These are phyloP conservation scores for Iris pallida DNA, from an alignment of 116 monocot genomes.

Conservation along the genomic window DNA sequence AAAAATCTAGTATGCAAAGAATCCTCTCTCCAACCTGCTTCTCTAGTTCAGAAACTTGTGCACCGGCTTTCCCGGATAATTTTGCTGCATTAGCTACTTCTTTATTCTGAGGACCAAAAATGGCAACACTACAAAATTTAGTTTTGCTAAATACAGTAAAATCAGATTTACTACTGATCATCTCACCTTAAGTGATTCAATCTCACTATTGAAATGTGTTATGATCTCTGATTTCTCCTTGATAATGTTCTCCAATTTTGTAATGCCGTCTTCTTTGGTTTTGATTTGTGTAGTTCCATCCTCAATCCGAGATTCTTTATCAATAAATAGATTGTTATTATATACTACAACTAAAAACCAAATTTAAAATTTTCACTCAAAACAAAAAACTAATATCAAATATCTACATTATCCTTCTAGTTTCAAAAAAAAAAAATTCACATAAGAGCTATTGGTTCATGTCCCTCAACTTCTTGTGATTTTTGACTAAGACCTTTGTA, in stretches of 20 bases:
- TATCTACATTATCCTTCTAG: no score
- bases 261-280: conserved; percentile 26
- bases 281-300: conserved; percentile 19
- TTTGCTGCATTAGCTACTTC: conserved; percentile 19
- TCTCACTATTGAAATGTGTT: conserved; percentile 24
- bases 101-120: conserved; percentile 19
- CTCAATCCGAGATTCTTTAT: conserved; percentile 28
- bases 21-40: conserved; percentile 20
- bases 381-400: no score
- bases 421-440: no score
- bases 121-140: background rate
- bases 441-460: no score
- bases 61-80: conserved; percentile 23
- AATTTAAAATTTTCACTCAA: no score
- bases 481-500: no score
- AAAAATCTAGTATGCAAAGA: background rate
- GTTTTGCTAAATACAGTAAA: background rate
- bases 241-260: conserved; percentile 18
- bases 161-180: background rate
- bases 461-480: no score
- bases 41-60: conserved; percentile 25
- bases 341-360: background rate
- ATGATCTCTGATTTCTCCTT: conserved; percentile 26
- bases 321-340: background rate
- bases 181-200: conserved; percentile 18